phyloP scores from a whole-genome alignment of 140 eudicot species.

The Flaveria floridana region DNA sequence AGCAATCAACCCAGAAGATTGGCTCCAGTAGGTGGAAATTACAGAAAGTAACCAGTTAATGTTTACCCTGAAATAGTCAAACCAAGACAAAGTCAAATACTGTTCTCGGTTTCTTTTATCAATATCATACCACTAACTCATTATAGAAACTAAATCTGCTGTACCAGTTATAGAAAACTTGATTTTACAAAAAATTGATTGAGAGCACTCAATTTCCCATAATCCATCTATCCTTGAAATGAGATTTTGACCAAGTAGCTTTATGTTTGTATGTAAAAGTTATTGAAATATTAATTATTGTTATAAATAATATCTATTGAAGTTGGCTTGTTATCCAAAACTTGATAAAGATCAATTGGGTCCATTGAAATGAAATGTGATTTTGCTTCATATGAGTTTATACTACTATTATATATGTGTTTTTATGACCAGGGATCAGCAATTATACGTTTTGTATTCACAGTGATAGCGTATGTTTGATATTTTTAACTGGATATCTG shows the following conservation, averaged over 20 bases:
- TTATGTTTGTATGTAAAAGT: too few relatives aligned
- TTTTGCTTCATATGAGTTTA: too few relatives aligned
- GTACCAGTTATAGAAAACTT: not conserved
- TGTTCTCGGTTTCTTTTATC: not conserved
- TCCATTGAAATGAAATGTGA: too few relatives aligned
- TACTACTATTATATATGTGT: not conserved
- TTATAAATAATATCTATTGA: not conserved
- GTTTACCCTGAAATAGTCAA: too few relatives aligned
- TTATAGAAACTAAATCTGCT: conserved; percentile 3
- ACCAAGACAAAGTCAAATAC: too few relatives aligned
- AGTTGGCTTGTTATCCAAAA: not conserved
- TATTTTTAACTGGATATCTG: too few relatives aligned
- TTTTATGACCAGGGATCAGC: not conserved
- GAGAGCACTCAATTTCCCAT: not conserved
- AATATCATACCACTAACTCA: not conserved
- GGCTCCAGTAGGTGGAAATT: conserved; percentile 13
- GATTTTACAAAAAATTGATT: not conserved
- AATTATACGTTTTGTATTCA: too few relatives aligned
- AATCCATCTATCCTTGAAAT: not conserved
- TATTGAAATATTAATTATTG: too few relatives aligned
- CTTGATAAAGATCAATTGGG: not conserved
- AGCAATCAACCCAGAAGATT: conserved; percentile 10
- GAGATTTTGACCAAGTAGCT: too few relatives aligned
- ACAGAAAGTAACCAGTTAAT: not conserved
- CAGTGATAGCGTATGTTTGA: too few relatives aligned